These are phyloP conservation scores for carrot (Daucus carota) DNA, from an alignment of 129 eudicot species.

Conservation along the genomic window DNA sequence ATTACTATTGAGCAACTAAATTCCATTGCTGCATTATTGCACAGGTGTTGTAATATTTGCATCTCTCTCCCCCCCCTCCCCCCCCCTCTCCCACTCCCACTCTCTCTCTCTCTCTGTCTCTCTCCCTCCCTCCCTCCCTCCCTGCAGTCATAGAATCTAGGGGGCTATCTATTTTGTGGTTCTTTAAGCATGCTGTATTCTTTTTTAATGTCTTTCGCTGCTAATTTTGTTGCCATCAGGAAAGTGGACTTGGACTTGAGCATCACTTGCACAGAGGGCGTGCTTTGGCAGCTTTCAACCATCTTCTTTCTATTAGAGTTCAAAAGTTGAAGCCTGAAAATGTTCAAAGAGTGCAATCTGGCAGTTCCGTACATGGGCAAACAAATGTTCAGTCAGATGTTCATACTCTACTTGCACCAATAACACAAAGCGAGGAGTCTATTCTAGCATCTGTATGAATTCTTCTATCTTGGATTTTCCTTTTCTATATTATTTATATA, in stretches of 20 bases:
- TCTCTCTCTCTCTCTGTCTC: too few relatives aligned
- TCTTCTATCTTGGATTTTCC: conserved; percentile 9
- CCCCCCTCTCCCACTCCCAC: too few relatives aligned
- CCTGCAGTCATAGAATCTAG: neutral
- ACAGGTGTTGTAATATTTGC: neutral
- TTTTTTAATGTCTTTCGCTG: neutral
- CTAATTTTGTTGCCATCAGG: conserved; percentile 40
- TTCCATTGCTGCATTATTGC: neutral
- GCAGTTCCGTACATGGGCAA: conserved; percentile 49
- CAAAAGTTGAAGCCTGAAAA: conserved; percentile 45
- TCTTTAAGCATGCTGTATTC: neutral
- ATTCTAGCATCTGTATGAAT: conserved; percentile 68
- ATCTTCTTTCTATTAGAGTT: conserved; percentile 65
- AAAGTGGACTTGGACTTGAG: conserved; percentile 73
- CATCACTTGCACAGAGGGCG: conserved; percentile 98
- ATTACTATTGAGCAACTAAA: neutral
- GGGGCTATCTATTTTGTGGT: neutral
- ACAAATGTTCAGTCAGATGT: conserved; percentile 77
- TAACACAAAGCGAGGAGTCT: conserved; percentile 66
- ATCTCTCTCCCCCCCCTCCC: neutral
- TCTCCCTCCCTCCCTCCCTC: too few relatives aligned
- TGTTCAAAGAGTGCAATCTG: conserved; percentile 33
- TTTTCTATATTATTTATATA: neutral
- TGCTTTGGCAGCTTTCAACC: conserved; percentile 83
- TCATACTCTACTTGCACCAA: conserved; percentile 61